A percentile compares a stretch with the other conserved stretches of the same genome.
Conservation (phyloP, 208 protist species). For the Angomonas desouzai region DNA sequence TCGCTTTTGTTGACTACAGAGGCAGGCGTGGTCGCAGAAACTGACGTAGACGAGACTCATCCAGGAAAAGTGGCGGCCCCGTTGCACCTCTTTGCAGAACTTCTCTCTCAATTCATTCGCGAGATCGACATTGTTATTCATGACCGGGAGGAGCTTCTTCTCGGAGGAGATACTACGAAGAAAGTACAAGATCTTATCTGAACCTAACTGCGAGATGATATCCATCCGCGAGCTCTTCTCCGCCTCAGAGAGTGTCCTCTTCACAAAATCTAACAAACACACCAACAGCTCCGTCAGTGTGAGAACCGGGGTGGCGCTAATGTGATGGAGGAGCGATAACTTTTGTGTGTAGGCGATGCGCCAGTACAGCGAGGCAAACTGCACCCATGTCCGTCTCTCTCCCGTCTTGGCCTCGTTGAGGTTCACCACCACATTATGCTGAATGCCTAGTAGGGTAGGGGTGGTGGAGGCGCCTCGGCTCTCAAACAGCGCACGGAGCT, state of each 20-base stretch:
- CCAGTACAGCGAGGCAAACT: constrained; percentile 61
- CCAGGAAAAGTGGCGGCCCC: constrained; percentile 33
- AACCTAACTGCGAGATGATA: constrained; percentile 24
- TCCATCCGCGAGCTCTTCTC: constrained; percentile 23
- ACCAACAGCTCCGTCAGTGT: constrained; percentile 30
- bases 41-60: constrained; percentile 43
- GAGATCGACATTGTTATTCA: constrained; percentile 13
- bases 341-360: constrained; percentile 52
- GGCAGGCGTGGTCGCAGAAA: constrained; percentile 51
- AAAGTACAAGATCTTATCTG: constrained; percentile 54
- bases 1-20: constrained; percentile 11
- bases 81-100: constrained; percentile 26
- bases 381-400: constrained; percentile 59
- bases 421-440: constrained; percentile 6
- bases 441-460: background rate
- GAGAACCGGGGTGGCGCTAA: constrained; percentile 24
- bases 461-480: background rate
- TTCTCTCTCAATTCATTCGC: constrained; percentile 14
- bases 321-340: constrained; percentile 47
- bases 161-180: constrained; percentile 47
- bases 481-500: background rate
- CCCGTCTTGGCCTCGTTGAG: background rate
- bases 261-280: constrained; percentile 45
- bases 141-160: constrained; percentile 41
- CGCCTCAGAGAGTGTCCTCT: constrained; percentile 19